Evolutionary conservation across 2,329 filamentous ascomycete species (phyloP), one percentile per base, ranked within the genome.

Genomic region (Curvularia hawaiiensis): DNA sequence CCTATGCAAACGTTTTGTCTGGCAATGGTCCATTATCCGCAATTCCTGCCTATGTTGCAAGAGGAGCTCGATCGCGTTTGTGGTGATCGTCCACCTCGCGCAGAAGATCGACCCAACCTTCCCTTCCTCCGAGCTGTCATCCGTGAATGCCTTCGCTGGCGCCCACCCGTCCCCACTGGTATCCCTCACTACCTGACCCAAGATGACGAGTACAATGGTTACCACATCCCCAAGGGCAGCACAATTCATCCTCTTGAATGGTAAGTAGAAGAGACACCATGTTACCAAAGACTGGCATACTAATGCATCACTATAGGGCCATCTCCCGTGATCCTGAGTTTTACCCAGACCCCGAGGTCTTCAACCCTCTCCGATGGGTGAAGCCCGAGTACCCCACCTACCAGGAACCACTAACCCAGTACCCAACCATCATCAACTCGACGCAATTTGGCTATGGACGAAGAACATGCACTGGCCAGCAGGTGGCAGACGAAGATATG

Each of bases 311-410:
- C 3, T 16, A 41, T 26, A 81, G 80, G 79, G 78, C 82, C 28
- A 83, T 85, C 61, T 78, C 83, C 31, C 80, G 82, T 28, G 83
- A 85, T 53, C 79, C 81, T 9, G 70, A 71, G 2, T 76, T 80
- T 38, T 85, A 83, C 65, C 82, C 82, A 2, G 43, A 95, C 71
- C 92, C 95, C 3, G 94, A 98, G 71, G 73, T 74, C 24, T 85
- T 84, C 73, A 80, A 81, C 33, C 83, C 84, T 3, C 79, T 82
- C 28, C 79, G 83, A 47, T 86, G 83, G 83, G 92, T 94, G 74
- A 76, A 83, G 33, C 76, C 81, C 0, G 73, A 74, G 12, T 84
- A 78, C 69, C 82, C 82, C n/a, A 83, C 80, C 0, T 85, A 79
- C 64, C 79, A 78, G 61, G 82, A 82, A 60, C 82, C 83, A 2